Conservation (phyloP, 2,329 filamentous ascomycete species). For the Xylariaceae sp. region DNA sequence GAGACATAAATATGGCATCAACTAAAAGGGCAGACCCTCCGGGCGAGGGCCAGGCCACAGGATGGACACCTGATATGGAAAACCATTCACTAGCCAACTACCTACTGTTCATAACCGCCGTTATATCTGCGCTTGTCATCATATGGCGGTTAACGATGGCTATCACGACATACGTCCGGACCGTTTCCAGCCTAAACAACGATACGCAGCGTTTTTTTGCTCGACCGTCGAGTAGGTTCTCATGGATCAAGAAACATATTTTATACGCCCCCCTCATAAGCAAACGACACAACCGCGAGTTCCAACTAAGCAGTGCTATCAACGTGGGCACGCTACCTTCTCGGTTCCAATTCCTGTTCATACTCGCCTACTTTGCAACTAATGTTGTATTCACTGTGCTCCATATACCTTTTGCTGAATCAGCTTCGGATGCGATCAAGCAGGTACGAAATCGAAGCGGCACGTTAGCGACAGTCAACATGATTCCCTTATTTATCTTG, state of each 20-base stretch:
- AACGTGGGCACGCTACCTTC: conserved; percentile 80
- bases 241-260: conserved; percentile 72
- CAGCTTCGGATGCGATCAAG: conserved; percentile 51
- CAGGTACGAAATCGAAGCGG: conserved; percentile 73
- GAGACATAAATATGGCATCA: conserved; percentile 21
- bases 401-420: conserved; percentile 64
- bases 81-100: conserved; percentile 66
- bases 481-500: conserved; percentile 77
- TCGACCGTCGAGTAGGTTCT: conserved; percentile 56
- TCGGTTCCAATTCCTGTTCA: conserved; percentile 75
- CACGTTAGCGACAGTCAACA: conserved; percentile 74
- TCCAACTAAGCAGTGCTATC: conserved; percentile 71
- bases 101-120: conserved; percentile 68
- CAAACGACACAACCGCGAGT: conserved; percentile 78
- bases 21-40: conserved; percentile 16
- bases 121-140: conserved; percentile 67
- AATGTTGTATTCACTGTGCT: conserved; percentile 81
- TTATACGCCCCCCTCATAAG: conserved; percentile 74
- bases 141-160: conserved; percentile 70
- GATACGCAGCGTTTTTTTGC: conserved; percentile 82
- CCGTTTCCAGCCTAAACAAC: conserved; percentile 77
- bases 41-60: conserved; percentile 40
- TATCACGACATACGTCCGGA: conserved; percentile 72
- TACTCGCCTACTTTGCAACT: conserved; percentile 70
- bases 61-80: conserved; percentile 47